These are phyloP conservation scores for Tetrapisispora pingtungensis DNA, from an alignment of 805 yeast genomes.

Conservation along the genomic window DNA sequence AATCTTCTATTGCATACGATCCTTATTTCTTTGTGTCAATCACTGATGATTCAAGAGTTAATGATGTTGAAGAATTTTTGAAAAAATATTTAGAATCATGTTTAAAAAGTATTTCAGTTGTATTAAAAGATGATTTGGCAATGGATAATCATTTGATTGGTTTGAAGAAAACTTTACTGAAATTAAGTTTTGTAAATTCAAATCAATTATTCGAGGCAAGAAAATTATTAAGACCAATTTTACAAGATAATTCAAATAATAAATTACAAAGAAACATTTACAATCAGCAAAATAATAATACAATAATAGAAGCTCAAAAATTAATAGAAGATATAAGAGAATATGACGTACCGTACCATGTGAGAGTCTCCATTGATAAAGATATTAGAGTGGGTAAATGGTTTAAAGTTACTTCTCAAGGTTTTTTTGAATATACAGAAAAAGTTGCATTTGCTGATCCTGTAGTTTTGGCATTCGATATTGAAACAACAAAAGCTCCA, in stretches of 20 bases:
- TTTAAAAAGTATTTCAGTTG: slow-evolving; percentile 45
- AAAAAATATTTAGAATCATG: slow-evolving; percentile 55
- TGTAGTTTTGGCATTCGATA: slow-evolving; percentile 91
- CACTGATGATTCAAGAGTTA: slow-evolving; percentile 32
- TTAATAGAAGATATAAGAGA: slow-evolving; percentile 74
- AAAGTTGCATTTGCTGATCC: slow-evolving; percentile 95
- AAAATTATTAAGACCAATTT: slow-evolving; percentile 55
- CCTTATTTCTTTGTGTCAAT: slow-evolving; percentile 78
- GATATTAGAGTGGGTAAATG: slow-evolving; percentile 89
- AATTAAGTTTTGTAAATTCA: slow-evolving; percentile 64
- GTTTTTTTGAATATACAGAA: slow-evolving; percentile 46
- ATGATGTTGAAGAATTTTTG: slow-evolving; percentile 78
- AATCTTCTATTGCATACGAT: slow-evolving; percentile 69
- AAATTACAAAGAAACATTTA: slow-evolving; percentile 60
- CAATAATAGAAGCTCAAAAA: slow-evolving; percentile 45
- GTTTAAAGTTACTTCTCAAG: slow-evolving; percentile 69
- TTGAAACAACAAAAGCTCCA: slow-evolving; percentile 95
- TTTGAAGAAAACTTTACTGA: slow-evolving; percentile 49
- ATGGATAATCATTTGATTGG: slow-evolving; percentile 85
- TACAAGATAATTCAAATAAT: slow-evolving; percentile 53
- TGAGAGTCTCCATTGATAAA: slow-evolving; percentile 87
- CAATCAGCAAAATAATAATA: slow-evolving; percentile 15
- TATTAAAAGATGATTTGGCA: slow-evolving; percentile 67
- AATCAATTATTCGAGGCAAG: slow-evolving; percentile 69
- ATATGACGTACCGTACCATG: slow-evolving; percentile 94